phyloP scores from a whole-genome alignment of 2,329 filamentous ascomycete genomes.

The Aspergillus intermedius region DNA sequence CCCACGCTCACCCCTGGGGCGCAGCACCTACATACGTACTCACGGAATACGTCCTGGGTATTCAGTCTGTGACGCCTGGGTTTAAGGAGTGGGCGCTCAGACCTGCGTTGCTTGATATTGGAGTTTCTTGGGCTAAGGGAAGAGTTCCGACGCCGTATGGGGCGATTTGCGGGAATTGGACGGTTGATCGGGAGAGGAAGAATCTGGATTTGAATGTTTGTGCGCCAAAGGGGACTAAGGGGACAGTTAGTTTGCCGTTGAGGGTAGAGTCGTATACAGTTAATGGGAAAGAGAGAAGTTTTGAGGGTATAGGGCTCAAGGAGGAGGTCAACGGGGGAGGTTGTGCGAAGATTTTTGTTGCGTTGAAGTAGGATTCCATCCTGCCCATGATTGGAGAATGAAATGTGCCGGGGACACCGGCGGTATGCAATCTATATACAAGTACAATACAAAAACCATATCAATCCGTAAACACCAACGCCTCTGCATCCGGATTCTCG shows the following conservation, averaged over 20 bases:
- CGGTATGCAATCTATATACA: not conserved
- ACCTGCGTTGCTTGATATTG: conserved; percentile 1
- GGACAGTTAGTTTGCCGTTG: not conserved
- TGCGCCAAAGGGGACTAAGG: not conserved
- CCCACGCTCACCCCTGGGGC: conserved; percentile 41
- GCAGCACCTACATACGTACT: conserved; percentile 42
- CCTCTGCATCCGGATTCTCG: conserved; percentile 6
- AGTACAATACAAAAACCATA: not conserved
- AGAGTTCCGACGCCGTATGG: conserved; percentile 4
- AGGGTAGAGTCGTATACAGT: not conserved
- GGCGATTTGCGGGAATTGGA: conserved; percentile 2
- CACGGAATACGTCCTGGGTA: conserved; percentile 22
- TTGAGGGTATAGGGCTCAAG: not conserved
- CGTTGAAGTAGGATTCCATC: not conserved
- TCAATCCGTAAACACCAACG: conserved; percentile 6
- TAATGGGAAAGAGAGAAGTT: not conserved
- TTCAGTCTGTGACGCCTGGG: conserved; percentile 1
- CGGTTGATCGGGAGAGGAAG: not conserved
- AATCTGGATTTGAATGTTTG: not conserved
- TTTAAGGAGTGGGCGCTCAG: conserved; percentile 3
- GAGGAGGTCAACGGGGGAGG: not conserved
- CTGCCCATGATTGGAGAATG: no score
- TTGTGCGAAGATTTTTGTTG: not conserved
- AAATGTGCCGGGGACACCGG: no score
- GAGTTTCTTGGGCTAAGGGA: conserved; percentile 1